Evolutionary conservation across 768 basidiomycete genomes (phyloP), one percentile per base, ranked within the genome.

Genomic region (Calocera cornea): DNA sequence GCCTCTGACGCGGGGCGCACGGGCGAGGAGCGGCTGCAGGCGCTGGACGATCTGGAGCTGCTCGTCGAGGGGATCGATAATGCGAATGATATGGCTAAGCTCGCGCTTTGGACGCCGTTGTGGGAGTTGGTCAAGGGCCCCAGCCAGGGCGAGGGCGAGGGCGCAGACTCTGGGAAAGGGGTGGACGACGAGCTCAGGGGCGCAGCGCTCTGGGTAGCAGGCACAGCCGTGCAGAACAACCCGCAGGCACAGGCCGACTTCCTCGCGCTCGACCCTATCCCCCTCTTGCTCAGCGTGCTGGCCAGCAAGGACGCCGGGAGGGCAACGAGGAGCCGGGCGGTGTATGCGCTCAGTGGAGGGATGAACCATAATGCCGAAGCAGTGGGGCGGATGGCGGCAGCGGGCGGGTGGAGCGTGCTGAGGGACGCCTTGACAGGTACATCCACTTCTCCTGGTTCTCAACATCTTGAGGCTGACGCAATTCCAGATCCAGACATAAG

Each of bases 171-270:
- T n/a, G n/a, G n/a, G n/a, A n/a, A n/a, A n/a, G 75, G 83, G 1
- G 81, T 5, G 36, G 14, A 87, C 0, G 81, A 84, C n/a, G 79
- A 78, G 31, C 81, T 94, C 29, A 86, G 83, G 72, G 77, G 81
- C 68, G 86, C 89, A 68, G 83, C 85, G 0, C 77, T 94, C 11
- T 95, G 93, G 93, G 86, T 94, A 0, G 82, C 90, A 29, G 93
- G 93, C 5, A 95, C 93, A 0, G 91, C 93, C 0, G 73, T 94
- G 3, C 92, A 94, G 75, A 95, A 95, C 72, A 95, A 95, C 70
- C 90, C 92, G 0, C 79, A 85, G 10, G 90, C 93, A 0, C 93
- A 95, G 70, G 79, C 83, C 66, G 83, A 60, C 31, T 36, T 36
- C 34, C n/a, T 64, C 2, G 34, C 34, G 22, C 64, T 64, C 16